Evolutionary conservation across 1,139 yeast species (phyloP).

Genomic region (Blastobotrys illinoisensis): DNA sequence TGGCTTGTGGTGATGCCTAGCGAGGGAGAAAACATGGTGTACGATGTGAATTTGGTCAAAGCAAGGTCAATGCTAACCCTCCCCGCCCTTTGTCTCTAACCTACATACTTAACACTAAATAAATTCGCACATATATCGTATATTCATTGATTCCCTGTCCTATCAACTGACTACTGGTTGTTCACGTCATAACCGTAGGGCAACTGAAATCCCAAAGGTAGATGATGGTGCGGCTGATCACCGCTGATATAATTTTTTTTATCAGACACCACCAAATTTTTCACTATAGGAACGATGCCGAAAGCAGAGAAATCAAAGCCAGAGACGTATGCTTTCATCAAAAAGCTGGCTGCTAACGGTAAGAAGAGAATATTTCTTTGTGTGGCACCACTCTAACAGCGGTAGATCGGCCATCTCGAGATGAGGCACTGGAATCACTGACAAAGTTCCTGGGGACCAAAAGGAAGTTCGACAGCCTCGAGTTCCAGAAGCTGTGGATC

Average conservation of each 20-base stretch:
- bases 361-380: neutral
- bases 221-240: neutral
- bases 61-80: too few relatives aligned
- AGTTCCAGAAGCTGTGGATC: constrained; percentile 84
- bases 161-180: too few relatives aligned
- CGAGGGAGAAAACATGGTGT: too few relatives aligned
- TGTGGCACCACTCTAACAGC: neutral
- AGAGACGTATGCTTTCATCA: constrained; percentile 51
- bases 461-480: constrained; percentile 42
- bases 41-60: too few relatives aligned
- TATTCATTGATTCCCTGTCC: too few relatives aligned
- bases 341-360: constrained; percentile 78
- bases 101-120: too few relatives aligned
- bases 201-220: neutral
- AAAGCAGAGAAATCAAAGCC: neutral
- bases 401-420: constrained; percentile 61
- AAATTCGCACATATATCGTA: too few relatives aligned
- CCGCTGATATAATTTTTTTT: neutral
- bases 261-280: constrained; percentile 1
- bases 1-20: too few relatives aligned
- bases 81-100: too few relatives aligned
- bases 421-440: constrained; percentile 66
- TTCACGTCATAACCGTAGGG: too few relatives aligned
- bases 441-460: constrained; percentile 48
- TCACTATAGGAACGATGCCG: neutral